Conservation (phyloP, 176 grass and related monocot genomes). For the Pontederia crassipes region DNA sequence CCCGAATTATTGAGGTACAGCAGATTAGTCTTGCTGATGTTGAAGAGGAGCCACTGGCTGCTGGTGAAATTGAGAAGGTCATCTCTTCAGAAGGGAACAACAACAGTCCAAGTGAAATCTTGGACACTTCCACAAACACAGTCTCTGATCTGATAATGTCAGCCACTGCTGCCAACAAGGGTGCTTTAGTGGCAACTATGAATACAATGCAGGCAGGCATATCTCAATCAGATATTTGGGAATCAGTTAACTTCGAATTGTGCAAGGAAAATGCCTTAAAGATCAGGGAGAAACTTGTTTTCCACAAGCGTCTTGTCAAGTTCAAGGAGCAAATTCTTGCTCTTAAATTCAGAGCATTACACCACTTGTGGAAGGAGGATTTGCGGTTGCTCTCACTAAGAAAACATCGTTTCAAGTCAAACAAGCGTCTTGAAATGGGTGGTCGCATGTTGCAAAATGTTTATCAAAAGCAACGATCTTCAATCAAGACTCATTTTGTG, state of each 20-base stretch:
- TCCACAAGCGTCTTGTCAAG: slow-evolving; percentile 31
- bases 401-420: slow-evolving; percentile 65
- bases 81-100: background rate
- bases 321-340: slow-evolving; percentile 74
- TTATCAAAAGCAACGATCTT: slow-evolving; percentile 53
- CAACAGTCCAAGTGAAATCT: slow-evolving; percentile 5
- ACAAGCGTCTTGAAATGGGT: slow-evolving; percentile 47
- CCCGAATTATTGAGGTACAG: background rate
- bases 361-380: slow-evolving; percentile 83
- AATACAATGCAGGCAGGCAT: slow-evolving; percentile 25
- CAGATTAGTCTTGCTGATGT: background rate
- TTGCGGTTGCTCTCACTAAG: slow-evolving; percentile 46
- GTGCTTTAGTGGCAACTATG: slow-evolving; percentile 25
- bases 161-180: slow-evolving; percentile 33
- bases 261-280: slow-evolving; percentile 27
- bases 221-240: slow-evolving; percentile 29
- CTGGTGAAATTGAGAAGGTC: background rate
- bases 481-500: slow-evolving; percentile 41
- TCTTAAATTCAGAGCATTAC: slow-evolving; percentile 69
- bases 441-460: slow-evolving; percentile 32
- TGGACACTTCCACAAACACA: slow-evolving; percentile 7
- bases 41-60: background rate
- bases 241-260: slow-evolving; percentile 22
- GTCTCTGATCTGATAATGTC: slow-evolving; percentile 35
- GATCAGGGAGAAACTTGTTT: slow-evolving; percentile 47